Base-by-base conservation (phyloP, 2,329 filamentous ascomycete genomes). In the Nothopassalora personata region DNA sequence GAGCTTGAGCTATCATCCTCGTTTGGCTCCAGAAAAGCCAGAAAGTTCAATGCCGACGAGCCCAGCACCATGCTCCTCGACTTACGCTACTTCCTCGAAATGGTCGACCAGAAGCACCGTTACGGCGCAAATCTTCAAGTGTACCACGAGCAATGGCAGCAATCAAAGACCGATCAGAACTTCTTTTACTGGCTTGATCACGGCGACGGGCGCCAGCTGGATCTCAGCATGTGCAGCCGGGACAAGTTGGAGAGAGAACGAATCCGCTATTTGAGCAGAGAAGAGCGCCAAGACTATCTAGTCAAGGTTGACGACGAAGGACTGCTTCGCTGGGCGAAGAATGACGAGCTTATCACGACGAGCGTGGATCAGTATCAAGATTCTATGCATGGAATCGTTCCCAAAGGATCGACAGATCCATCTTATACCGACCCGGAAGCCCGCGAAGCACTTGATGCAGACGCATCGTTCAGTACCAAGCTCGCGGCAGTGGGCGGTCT, bases 171-270 rank as follows among this genome's bases (percentile, higher is more conserved):
- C 0, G 83, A 85, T 3, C 86, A 96, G 71, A 95, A 92, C 69
- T 96, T 92, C 79, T 96, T 96, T 72, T 91, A 91, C 74, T 96
- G 91, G 91, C 80, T 96, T 0, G 91, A 96, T 70, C 80, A 89
- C 54, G 92, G 91, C 6, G 86, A 86, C 46, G 92, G 92, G 0
- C 84, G 77, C 62, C 72, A 82, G 49, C 71, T 93, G 36, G 86
- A 92, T 61, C 76, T 93, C 10, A 81, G 84, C 1, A 80, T 82
- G 0, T 92, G 91, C 63, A 85, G 89, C 0, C 82, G 91, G 27
- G 86, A 89, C 60, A 81, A 84, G 30, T 78, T 96, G 4, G 89
- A 94, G 52, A 80, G 83, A 23, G 90, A 96, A 72, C 85, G 86
- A 66, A 89, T 96, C 2, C 83, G 91, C 9, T 96, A 96, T 70